phyloP scores from a whole-genome alignment of 148 eudicot genomes.

The Heliamphora exappendiculata region DNA sequence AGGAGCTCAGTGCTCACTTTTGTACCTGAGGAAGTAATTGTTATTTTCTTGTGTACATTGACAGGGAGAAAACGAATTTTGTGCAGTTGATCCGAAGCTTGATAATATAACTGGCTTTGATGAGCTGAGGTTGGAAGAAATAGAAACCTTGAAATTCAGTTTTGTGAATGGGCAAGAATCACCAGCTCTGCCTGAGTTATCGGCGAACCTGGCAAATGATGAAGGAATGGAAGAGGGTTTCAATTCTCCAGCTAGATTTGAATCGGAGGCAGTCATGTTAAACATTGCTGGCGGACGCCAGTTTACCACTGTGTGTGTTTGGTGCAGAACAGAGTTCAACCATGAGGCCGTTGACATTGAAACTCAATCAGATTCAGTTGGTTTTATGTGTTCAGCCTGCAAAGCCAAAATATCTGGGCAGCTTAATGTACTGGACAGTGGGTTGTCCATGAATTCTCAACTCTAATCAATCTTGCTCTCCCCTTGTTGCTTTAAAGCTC shows the following conservation, averaged over 20 bases:
- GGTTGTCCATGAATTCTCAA: constrained; percentile 28
- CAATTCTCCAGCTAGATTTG: constrained; percentile 22
- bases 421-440: constrained; percentile 32
- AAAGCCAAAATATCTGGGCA: constrained; percentile 60
- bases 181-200: constrained; percentile 31
- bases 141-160: constrained; percentile 39
- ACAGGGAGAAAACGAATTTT: constrained; percentile 35
- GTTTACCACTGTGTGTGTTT: constrained; percentile 48
- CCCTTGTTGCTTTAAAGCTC: not conserved
- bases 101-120: constrained; percentile 31
- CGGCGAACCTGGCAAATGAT: constrained; percentile 32
- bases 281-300: constrained; percentile 15
- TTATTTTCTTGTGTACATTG: constrained; percentile 1
- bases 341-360: constrained; percentile 39
- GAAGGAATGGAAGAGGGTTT: constrained; percentile 27
- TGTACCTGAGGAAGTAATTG: not conserved
- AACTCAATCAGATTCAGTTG: constrained; percentile 60
- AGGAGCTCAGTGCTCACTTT: not conserved
- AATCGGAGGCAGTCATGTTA: constrained; percentile 22
- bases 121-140: constrained; percentile 47
- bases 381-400: constrained; percentile 70
- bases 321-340: constrained; percentile 58
- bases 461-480: constrained; percentile 15
- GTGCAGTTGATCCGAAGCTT: constrained; percentile 32
- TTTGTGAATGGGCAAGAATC: constrained; percentile 32